Evolutionary conservation across 371 early-diverging fungal genomes (phyloP).

Genomic region (Apophysomyces ossiformis): DNA sequence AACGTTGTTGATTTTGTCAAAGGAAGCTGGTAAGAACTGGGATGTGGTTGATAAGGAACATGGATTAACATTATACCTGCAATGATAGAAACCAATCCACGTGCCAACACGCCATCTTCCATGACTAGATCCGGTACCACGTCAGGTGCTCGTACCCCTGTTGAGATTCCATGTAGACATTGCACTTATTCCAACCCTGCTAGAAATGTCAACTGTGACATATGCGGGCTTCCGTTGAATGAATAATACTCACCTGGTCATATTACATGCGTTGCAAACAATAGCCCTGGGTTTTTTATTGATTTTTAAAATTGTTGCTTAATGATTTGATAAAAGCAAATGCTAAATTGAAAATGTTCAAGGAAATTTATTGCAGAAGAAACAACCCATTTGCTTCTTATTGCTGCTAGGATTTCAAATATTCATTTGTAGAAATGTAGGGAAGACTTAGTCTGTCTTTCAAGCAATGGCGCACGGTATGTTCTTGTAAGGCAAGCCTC

Average conservation of each 20-base stretch:
- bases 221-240: conserved; percentile 89
- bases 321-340: too few relatives aligned
- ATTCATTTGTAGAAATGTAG: too few relatives aligned
- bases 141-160: conserved; percentile 33
- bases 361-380: too few relatives aligned
- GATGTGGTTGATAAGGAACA: conserved; percentile 1
- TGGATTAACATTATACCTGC: neutral
- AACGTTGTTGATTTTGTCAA: conserved; percentile 72
- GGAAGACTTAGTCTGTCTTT: too few relatives aligned
- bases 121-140: conserved; percentile 25
- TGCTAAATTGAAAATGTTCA: too few relatives aligned
- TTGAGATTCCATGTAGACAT: conserved; percentile 83
- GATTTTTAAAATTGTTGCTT: too few relatives aligned
- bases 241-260: conserved; percentile 20
- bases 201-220: conserved; percentile 79
- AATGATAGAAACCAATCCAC: conserved; percentile 18
- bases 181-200: conserved; percentile 91
- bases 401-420: too few relatives aligned
- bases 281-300: neutral
- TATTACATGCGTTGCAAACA: neutral
- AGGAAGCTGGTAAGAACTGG: conserved; percentile 55
- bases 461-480: too few relatives aligned
- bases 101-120: conserved; percentile 22
- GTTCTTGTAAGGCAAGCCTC: too few relatives aligned
- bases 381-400: too few relatives aligned